Base-by-base conservation (phyloP, 371 early-diverging fungal species). In the Apophysomyces sp. region DNA sequence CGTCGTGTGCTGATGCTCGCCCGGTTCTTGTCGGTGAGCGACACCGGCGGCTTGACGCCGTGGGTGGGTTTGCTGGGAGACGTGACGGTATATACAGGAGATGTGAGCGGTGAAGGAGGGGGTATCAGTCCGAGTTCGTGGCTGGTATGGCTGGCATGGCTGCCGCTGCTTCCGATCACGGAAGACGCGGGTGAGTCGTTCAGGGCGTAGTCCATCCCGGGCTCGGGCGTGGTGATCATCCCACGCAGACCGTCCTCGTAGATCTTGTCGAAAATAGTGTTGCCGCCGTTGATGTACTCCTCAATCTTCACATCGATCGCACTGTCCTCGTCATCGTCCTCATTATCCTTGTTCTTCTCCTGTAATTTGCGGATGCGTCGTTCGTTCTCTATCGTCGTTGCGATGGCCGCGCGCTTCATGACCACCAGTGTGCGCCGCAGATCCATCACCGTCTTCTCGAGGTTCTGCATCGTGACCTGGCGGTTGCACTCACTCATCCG, bases 331-430 rank as follows among this genome's bases (percentile, higher is more conserved):
- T 67, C 62, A 11, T 66, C 61, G 7, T 67, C 62, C 6, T 66
- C 72, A 11, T 60, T 31, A 27, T 34, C 52, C 34, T 49, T 55
- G 9, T 58, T 40, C 9, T 53, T 65, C 0, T 62, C 69, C 59
- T 81, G 80, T 52, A 88, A 65, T 15, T 82, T 80, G 30, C 87
- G 87, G 31, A 91, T 80, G 49, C 86, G 88, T 53, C 86, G 85
- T 69, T 93, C 92, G 62, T 87, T 92, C 26, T 91, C 85, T 18
- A 88, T 66, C 0, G 93, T 87, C 0, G 89, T 86, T 9, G 86
- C 80, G 7, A 91, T 79, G 11, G 92, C 91, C 0, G 88, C 85
- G 53, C 84, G 80, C 24, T 93, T 89, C 91, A 94, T 90, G 3
- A 87, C 84, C 26, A 90, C 76, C 57, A 94, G 68, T 7, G 88